Conservation (phyloP, 2,329 filamentous ascomycete species). For the Colletotrichum melonis region DNA sequence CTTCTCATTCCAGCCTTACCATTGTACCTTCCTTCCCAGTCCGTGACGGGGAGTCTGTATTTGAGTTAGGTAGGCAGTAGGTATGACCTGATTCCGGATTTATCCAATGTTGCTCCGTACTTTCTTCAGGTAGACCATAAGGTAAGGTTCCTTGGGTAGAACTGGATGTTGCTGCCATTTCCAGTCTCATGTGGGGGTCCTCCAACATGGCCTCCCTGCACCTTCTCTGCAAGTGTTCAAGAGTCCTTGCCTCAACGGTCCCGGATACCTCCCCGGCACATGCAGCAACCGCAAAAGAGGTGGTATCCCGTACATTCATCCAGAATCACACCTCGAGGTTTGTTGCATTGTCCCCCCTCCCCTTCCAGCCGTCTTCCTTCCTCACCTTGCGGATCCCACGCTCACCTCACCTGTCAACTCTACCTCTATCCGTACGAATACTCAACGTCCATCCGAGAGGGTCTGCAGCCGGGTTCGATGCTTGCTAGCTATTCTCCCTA, state of each 20-base stretch:
- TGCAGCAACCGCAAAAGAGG: background rate
- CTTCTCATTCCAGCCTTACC: background rate
- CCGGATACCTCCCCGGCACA: slow-evolving; percentile 10
- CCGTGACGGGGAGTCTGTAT: background rate
- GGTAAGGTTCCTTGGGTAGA: background rate
- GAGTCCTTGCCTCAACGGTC: slow-evolving; percentile 16
- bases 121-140: too few species aligned
- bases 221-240: slow-evolving; percentile 24
- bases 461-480: background rate
- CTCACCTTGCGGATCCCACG: background rate
- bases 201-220: slow-evolving; percentile 26
- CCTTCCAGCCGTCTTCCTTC: background rate
- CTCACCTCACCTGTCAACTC: slow-evolving; percentile 15
- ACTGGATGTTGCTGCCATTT: slow-evolving; percentile 12
- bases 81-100: background rate
- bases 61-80: too few species aligned
- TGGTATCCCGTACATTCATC: slow-evolving; percentile 5
- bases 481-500: slow-evolving; percentile 8
- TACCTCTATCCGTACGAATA: background rate
- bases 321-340: background rate
- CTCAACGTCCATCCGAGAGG: background rate
- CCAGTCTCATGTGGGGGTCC: slow-evolving; percentile 28
- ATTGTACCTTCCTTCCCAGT: background rate
- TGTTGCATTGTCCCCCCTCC: background rate
- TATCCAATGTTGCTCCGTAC: background rate